Percentiles rank a stretch among this genome's conserved stretches.
phyloP scores from a whole-genome alignment of 2,329 filamentous ascomycete genomes.

The Epichloe bromicola region DNA sequence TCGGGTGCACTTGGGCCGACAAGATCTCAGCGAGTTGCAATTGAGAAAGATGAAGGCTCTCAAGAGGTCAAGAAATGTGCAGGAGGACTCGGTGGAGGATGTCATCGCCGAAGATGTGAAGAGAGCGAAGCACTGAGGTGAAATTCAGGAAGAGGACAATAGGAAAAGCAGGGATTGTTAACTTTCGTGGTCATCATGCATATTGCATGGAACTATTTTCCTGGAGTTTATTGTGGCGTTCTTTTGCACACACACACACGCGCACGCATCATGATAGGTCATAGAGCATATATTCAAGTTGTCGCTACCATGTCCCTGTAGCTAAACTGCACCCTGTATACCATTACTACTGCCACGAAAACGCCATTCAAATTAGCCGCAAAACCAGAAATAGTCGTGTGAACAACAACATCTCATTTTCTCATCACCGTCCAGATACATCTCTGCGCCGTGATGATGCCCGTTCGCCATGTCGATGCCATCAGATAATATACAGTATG shows the following conservation, averaged over 20 bases:
- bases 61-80: conserved; percentile 63
- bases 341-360: too few species aligned
- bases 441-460: background rate
- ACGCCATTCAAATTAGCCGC: too few species aligned
- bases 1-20: conserved; percentile 78
- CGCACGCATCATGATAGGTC: background rate
- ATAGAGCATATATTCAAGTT: background rate
- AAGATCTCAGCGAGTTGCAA: conserved; percentile 78
- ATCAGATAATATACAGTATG: background rate
- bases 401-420: background rate
- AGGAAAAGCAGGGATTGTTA: background rate
- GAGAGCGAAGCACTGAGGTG: conserved; percentile 19
- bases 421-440: background rate
- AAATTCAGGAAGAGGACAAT: background rate
- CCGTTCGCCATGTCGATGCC: background rate
- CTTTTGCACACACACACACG: background rate
- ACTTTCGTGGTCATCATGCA: conserved; percentile 4
- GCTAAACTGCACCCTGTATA: too few species aligned
- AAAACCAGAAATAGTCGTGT: background rate
- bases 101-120: conserved; percentile 24
- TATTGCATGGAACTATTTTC: background rate
- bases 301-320: too few species aligned
- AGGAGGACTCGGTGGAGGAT: conserved; percentile 34
- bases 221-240: background rate
- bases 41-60: conserved; percentile 99